Conservation (phyloP, 345 rosid genomes). For the Eucalyptus cloeziana region DNA sequence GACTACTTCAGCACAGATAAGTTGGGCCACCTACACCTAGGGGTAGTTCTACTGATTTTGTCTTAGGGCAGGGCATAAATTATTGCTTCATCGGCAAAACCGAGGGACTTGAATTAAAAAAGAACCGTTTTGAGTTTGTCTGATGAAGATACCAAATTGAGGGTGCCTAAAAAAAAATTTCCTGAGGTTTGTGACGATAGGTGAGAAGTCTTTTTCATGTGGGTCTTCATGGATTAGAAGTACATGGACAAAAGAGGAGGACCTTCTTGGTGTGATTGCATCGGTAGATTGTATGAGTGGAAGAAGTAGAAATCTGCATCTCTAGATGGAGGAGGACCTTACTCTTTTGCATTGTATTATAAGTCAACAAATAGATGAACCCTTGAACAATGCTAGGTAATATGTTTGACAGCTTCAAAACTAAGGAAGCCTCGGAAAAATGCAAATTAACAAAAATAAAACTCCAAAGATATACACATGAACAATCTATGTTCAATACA, state of each 20-base stretch:
- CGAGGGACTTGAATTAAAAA: slow-evolving; percentile 19
- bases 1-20: neutral
- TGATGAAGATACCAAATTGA: slow-evolving; percentile 14
- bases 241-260: slow-evolving; percentile 28
- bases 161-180: slow-evolving; percentile 7
- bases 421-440: neutral
- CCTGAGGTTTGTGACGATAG: slow-evolving; percentile 37
- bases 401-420: no score
- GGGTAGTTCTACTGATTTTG: slow-evolving; percentile 29
- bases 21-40: slow-evolving; percentile 8
- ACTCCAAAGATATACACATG: neutral
- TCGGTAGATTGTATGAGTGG: slow-evolving; percentile 19
- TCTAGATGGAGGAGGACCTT: slow-evolving; percentile 36
- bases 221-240: slow-evolving; percentile 7
- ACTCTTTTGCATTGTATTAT: slow-evolving; percentile 21
- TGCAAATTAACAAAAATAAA: neutral
- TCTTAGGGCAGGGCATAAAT: slow-evolving; percentile 60
- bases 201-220: slow-evolving; percentile 16
- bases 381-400: no score
- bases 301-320: slow-evolving; percentile 28
- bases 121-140: slow-evolving; percentile 15
- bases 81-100: slow-evolving; percentile 30
- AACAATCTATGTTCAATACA: neutral
- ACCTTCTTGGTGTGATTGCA: slow-evolving; percentile 27
- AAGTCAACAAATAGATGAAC: slow-evolving; percentile 11